Evolutionary conservation across 306 rosid genomes (phyloP), one percentile per base, ranked within the genome.

Genomic region (Inga leiocalycina): DNA sequence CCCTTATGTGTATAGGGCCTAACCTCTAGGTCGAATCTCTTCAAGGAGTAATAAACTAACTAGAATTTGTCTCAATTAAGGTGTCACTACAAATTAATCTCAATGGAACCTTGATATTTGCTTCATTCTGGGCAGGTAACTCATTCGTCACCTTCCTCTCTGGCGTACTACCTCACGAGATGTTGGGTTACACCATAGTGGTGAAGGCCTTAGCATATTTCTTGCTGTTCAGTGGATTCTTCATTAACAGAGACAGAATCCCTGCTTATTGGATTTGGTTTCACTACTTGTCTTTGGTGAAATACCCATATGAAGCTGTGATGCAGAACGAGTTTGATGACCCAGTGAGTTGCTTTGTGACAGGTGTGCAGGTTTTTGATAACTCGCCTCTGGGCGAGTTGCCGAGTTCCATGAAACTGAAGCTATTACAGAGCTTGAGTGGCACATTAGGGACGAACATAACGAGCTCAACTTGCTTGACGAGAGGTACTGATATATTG

Each of bases 131-230:
- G 97, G 92, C 98, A 0, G 99, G 65, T n/a, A 59, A 59, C 76
- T 96, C 99, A 0, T 96, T 93, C 76, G 99, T 96, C 0, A 91
- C 98, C 0, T 96, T 96, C 76, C 92, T 96, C 2, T 96, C 99
- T 0, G 99, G 99, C 0, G 94, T 71, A 15, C 54, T 71, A 11
- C 75, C 75, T 12, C 75, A 71, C 19, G 75, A 11, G 10, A 71
- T 71, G 75, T 10, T 71, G 0, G 75, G 75, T 0, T 71, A 71
- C 14, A 71, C 75, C 5, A 71, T 71, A 43, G 75, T 71, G 19
- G 75, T 71, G 27, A 44, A 44, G 27, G 0, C 16, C 20, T 17
- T 71, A 5, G 75, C 75, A 1, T 71, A 43, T 44, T 71, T 71
- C 35, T 5, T 71, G 19, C 54, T 71, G 1, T 71, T 71, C 75